phyloP scores from a whole-genome alignment of 148 eudicot species.

The Chenopodium formosanum region DNA sequence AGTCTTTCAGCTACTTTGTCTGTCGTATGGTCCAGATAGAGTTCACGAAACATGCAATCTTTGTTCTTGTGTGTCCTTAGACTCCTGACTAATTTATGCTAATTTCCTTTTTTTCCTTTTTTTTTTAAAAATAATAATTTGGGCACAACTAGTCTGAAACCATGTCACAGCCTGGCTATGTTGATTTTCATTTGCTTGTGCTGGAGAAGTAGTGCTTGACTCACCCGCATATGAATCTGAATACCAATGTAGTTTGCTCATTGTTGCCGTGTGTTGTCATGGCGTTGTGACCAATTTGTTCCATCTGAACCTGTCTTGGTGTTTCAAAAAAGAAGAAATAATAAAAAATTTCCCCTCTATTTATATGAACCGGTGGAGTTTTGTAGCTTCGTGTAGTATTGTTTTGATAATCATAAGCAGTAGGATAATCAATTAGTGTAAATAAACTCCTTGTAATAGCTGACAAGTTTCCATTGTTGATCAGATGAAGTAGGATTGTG shows the following conservation, averaged over 20 bases:
- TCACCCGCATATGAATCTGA: not conserved
- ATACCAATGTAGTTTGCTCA: not conserved
- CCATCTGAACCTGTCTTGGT: not conserved
- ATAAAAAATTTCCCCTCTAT: not conserved
- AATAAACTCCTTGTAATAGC: too few relatives aligned
- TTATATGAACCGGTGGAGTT: not conserved
- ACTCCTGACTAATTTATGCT: not conserved
- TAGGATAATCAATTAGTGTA: too few relatives aligned
- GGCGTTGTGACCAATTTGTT: not conserved
- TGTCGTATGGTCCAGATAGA: not conserved
- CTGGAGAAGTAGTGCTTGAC: not conserved
- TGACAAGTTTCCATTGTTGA: too few relatives aligned
- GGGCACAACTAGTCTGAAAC: not conserved
- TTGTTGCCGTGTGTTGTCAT: not conserved
- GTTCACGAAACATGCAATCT: not conserved
- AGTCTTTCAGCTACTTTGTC: not conserved
- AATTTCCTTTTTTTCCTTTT: not conserved
- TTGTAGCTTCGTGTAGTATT: not conserved
- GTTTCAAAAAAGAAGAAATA: not conserved
- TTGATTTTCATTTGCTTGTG: not conserved
- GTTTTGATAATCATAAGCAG: not conserved
- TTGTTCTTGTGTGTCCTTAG: not conserved
- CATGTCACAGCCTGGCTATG: not conserved
- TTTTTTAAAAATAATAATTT: too few relatives aligned
- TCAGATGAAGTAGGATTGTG: too few relatives aligned